Evolutionary conservation across 441 rosid species (phyloP), one percentile per base, ranked within the genome.

Genomic region (Gossypium trilobum): DNA sequence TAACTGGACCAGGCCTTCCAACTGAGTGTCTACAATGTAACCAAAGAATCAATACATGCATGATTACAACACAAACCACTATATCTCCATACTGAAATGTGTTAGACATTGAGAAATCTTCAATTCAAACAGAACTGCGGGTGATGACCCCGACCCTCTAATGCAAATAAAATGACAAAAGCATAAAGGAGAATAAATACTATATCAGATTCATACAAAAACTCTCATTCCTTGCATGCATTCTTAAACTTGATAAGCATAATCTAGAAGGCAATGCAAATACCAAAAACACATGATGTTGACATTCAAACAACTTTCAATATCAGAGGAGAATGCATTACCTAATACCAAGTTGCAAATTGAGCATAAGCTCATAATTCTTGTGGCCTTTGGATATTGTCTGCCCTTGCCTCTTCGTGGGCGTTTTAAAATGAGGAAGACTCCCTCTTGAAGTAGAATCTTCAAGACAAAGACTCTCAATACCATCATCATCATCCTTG

Each of bases 291-390:
- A 68, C 29, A 52, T 52, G 29, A 48, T 23, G 16, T 25, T 67
- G 9, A 50, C 71, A 68, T 17, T 50, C 46, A 51, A 27, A 51
- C 67, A 75, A 63, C 74, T 13, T 46, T 51, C 56, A 23, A 44
- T 65, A 65, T 9, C 31, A 44, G 54, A 65, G 33, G 20, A 22
- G 39, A 55, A 68, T 36, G 56, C 57, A 56, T 44, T 84, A 92
- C 99, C 99, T 92, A 82, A 94, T 92, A 73, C 99, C 99, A 17
- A 94, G 73, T 85, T 94, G 99, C 81, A 94, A 87, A 82, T 94
- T 94, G 71, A 94, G 97, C 99, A 94, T 94, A 70, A 94, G 94
- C 1, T 92, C 97, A 71, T 92, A 94, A 75, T 94, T 94, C 85
- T 91, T 92, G 68, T 94, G 99, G 31, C 99, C 97, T 83, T 89